Conservation (phyloP, 306 rosid species). For the Vicia faba region DNA sequence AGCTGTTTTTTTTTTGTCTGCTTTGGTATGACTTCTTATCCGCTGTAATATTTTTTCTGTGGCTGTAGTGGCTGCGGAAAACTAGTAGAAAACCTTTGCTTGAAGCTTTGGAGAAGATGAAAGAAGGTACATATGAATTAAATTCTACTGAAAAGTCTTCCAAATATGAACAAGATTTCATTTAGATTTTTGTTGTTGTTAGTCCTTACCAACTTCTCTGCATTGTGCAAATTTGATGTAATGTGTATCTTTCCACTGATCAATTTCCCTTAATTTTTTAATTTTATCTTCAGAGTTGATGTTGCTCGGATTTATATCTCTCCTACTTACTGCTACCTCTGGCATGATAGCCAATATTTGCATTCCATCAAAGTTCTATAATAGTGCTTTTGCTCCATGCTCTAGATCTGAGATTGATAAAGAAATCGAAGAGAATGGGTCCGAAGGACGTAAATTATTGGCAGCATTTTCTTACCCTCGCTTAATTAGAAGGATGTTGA, state of each 20-base stretch:
- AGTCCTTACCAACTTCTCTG: conserved; percentile 4
- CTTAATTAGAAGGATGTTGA: conserved; percentile 61
- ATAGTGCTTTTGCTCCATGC: conserved; percentile 83
- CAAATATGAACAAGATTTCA: conserved; percentile 9
- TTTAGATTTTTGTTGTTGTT: conserved; percentile 4
- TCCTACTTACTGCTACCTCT: conserved; percentile 92
- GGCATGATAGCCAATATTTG: conserved; percentile 84
- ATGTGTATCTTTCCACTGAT: conserved; percentile 18
- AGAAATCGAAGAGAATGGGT: conserved; percentile 52
- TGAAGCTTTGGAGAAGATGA: conserved; percentile 97
- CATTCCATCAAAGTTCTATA: conserved; percentile 83
- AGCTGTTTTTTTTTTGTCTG: not conserved
- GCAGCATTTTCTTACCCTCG: conserved; percentile 53
- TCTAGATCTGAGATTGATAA: conserved; percentile 68
- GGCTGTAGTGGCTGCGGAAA: conserved; percentile 82
- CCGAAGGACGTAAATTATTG: conserved; percentile 62
- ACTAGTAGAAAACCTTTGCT: conserved; percentile 91
- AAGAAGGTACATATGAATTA: conserved; percentile 67
- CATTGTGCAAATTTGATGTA: conserved; percentile 22
- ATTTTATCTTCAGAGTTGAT: conserved; percentile 78
- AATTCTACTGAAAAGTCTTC: conserved; percentile 14
- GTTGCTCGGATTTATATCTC: conserved; percentile 98
- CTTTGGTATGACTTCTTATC: conserved; percentile 31
- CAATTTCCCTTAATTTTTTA: conserved; percentile 23
- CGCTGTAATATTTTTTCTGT: conserved; percentile 21